Conservation (phyloP, 768 basidiomycete species). For the Lentinula raphanica region DNA sequence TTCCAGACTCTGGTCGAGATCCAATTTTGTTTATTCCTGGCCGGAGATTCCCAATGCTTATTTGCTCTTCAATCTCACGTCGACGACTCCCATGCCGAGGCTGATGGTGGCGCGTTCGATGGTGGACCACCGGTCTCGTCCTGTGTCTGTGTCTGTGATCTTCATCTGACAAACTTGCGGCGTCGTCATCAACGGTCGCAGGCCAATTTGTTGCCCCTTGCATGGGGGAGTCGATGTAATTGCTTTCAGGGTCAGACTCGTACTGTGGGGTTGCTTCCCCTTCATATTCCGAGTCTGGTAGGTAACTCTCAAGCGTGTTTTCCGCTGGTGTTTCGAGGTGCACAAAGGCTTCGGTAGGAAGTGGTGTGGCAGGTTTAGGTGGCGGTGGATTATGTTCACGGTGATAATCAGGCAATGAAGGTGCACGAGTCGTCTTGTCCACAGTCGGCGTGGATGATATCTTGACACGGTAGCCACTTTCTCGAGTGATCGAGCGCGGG, state of each 20-base stretch:
- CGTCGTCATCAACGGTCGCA: neutral
- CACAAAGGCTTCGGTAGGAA: neutral
- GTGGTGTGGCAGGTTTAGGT: neutral
- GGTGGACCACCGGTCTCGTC: neutral
- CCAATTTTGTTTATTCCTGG: neutral
- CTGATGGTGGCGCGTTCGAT: neutral
- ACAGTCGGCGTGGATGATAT: slow-evolving; percentile 20
- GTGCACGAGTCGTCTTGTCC: slow-evolving; percentile 25
- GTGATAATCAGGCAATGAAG: slow-evolving; percentile 22
- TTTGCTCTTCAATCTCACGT: neutral
- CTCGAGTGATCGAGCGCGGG: slow-evolving; percentile 64
- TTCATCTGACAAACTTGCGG: neutral
- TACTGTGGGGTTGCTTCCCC: slow-evolving; percentile 33
- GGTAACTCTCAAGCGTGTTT: neutral
- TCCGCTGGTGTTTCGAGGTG: neutral
- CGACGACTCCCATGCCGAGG: neutral
- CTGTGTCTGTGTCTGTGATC: neutral
- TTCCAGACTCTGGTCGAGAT: neutral
- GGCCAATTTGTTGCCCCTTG: neutral
- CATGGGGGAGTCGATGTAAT: neutral
- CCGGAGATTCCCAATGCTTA: neutral
- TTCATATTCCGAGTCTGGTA: slow-evolving; percentile 15
- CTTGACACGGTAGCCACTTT: slow-evolving; percentile 56
- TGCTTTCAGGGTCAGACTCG: slow-evolving; percentile 32
- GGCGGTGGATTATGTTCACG: slow-evolving; percentile 1